Conservation (phyloP, 345 rosid genomes). For the Punica granatum region DNA sequence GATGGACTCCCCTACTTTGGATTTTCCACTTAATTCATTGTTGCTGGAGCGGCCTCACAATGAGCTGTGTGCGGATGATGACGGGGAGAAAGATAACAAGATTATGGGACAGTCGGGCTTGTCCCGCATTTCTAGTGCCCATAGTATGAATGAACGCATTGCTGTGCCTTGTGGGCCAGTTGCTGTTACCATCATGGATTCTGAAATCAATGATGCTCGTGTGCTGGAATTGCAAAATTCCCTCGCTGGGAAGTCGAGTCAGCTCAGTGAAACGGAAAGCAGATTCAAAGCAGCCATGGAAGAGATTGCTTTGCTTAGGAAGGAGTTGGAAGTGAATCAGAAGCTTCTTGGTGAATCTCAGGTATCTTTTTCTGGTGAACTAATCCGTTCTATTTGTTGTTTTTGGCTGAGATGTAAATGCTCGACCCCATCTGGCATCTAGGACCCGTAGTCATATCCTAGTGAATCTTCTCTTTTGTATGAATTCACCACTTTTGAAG, state of each 20-base stretch:
- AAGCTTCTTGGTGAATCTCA: slow-evolving; percentile 95
- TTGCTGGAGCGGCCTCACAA: slow-evolving; percentile 75
- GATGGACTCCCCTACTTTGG: slow-evolving; percentile 76
- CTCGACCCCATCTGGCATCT: not conserved
- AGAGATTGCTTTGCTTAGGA: slow-evolving; percentile 55
- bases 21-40: slow-evolving; percentile 66
- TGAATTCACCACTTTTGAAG: not conserved
- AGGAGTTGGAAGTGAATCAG: slow-evolving; percentile 66
- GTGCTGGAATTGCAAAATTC: slow-evolving; percentile 47
- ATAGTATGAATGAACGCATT: slow-evolving; percentile 57
- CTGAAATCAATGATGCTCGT: slow-evolving; percentile 30
- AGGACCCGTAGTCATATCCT: not conserved
- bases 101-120: slow-evolving; percentile 44
- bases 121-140: slow-evolving; percentile 79
- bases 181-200: slow-evolving; percentile 29
- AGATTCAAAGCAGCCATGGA: slow-evolving; percentile 64
- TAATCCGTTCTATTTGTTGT: not conserved
- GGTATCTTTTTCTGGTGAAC: slow-evolving; percentile 30
- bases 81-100: slow-evolving; percentile 51
- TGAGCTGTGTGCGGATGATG: slow-evolving; percentile 37
- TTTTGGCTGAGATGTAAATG: not conserved
- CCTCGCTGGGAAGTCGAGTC: slow-evolving; percentile 54
- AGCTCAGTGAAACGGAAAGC: slow-evolving; percentile 54
- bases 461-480: not conserved
- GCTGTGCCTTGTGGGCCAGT: slow-evolving; percentile 31